Percentiles rank a stretch among this genome's conserved stretches.
These are phyloP conservation scores for Scenedesmus sp. DNA, from an alignment of 163 green algal species.

Conservation along the genomic window DNA sequence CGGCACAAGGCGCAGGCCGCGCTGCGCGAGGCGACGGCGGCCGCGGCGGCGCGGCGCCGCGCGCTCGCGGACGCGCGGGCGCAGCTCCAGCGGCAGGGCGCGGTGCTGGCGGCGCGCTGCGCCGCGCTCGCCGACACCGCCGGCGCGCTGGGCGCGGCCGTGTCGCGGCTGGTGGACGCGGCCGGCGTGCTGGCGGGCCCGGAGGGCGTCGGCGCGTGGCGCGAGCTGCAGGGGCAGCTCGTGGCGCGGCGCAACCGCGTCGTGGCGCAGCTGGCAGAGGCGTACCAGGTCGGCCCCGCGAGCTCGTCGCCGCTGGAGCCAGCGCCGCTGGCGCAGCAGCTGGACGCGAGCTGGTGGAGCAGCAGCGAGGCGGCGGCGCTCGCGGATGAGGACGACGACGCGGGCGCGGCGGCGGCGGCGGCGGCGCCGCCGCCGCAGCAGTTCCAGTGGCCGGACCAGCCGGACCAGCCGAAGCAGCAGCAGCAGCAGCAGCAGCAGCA, in stretches of 20 bases:
- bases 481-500: not conserved
- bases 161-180: not conserved
- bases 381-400: not conserved
- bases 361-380: not conserved
- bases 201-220: slow-evolving; percentile 32
- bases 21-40: not conserved
- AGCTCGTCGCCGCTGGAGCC: slow-evolving; percentile 36
- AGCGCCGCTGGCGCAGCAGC: slow-evolving; percentile 38
- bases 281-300: slow-evolving; percentile 53
- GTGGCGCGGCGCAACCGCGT: slow-evolving; percentile 58
- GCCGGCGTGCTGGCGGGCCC: slow-evolving; percentile 40
- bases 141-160: not conserved
- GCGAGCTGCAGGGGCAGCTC: slow-evolving; percentile 50
- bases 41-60: not conserved
- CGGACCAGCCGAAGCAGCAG: not conserved
- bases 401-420: not conserved
- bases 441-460: slow-evolving; percentile 3
- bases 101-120: not conserved
- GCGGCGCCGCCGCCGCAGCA: not conserved
- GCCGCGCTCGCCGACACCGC: not conserved
- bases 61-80: slow-evolving; percentile 13
- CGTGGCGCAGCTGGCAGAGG: slow-evolving; percentile 46
- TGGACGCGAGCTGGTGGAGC: slow-evolving; percentile 38
- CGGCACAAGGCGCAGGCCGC: not conserved
- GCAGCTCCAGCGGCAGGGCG: not conserved